Base-by-base conservation (phyloP, 441 rosid genomes). In the Eutrema salsugineum region DNA sequence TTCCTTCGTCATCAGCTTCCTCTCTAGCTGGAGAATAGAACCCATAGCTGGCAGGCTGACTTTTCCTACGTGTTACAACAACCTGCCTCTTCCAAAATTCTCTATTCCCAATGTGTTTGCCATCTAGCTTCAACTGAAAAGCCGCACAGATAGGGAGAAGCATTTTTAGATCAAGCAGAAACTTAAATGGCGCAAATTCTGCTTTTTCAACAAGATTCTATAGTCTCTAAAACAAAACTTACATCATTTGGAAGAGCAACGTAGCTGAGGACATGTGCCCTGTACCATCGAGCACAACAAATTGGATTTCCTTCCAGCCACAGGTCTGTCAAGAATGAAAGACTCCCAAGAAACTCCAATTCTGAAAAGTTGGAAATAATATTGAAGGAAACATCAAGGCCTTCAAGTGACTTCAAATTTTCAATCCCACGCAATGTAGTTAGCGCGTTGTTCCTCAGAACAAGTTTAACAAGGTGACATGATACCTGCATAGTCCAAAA, bases 271-370 rank as follows among this genome's bases (percentile, higher is more conserved):
- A 93, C 97, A 71, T 90, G 94, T 15, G 87, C 86, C 63, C 97
- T 95, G 73, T 86, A 91, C 97, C 99, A 96, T 50, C 97, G 82
- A 20, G 90, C 86, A 77, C 88, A 85, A 60, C 97, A 91, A 68
- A 96, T 68, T 35, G 99, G 98, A 77, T 96, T 96, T 74, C 99
- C 99, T 86, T 96, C 99, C 85, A 96, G 73, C 99, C 99, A 96
- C 81, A 96, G 79, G 79, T 72, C 90, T 69, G 46, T 81, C 28
- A 96, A 81, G 67, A 78, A 82, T 67, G 89, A 83, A 71, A 91
- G 89, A 80, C 83, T 78, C 1, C 82, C 75, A 73, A 96, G 90
- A 81, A 86, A 79, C 82, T 96, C 98, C 76, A 96, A 67, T 85
- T 91, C 99, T 75, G 87, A 83, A 81, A 93, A 87, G 77, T 82